phyloP scores from a whole-genome alignment of 1,139 yeast species.

The Kodamaea suecica region DNA sequence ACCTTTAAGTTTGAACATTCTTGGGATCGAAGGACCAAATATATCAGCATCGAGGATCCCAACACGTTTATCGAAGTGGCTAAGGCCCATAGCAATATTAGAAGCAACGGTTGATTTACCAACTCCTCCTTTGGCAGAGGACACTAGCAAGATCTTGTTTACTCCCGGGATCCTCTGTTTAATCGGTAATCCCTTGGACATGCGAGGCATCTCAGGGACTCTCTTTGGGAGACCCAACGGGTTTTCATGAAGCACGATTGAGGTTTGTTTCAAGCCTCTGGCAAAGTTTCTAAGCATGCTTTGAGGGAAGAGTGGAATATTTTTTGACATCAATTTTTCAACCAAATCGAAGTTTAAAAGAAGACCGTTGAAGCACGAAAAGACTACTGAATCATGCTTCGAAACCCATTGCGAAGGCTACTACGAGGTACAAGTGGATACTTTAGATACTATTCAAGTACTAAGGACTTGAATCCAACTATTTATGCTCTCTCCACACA shows the following conservation, averaged over 20 bases:
- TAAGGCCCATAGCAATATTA: slow-evolving; percentile 65
- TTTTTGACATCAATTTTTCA: background rate
- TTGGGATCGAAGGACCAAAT: slow-evolving; percentile 83
- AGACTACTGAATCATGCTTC: no score
- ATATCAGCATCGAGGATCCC: slow-evolving; percentile 80
- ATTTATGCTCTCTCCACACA: slow-evolving; percentile 89
- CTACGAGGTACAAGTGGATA: no score
- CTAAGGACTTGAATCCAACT: slow-evolving; percentile 44
- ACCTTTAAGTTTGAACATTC: slow-evolving; percentile 59
- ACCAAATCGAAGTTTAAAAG: background rate
- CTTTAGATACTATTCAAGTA: background rate
- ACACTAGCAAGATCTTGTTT: slow-evolving; percentile 58
- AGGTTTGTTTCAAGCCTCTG: background rate
- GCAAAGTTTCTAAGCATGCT: background rate
- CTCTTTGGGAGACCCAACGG: slow-evolving; percentile 58
- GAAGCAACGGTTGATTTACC: slow-evolving; percentile 61
- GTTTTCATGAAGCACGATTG: slow-evolving; percentile 36
- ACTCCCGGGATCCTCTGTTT: slow-evolving; percentile 60
- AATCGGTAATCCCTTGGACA: slow-evolving; percentile 52
- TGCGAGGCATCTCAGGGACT: slow-evolving; percentile 33
- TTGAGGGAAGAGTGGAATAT: background rate
- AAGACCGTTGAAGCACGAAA: no score
- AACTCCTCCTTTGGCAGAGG: slow-evolving; percentile 83
- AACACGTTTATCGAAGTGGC: slow-evolving; percentile 51
- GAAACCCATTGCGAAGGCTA: no score